A percentile compares a stretch with the other conserved stretches of the same genome.
phyloP scores from a whole-genome alignment of 2,329 filamentous ascomycete genomes.

The Delphinella strobiligena region DNA sequence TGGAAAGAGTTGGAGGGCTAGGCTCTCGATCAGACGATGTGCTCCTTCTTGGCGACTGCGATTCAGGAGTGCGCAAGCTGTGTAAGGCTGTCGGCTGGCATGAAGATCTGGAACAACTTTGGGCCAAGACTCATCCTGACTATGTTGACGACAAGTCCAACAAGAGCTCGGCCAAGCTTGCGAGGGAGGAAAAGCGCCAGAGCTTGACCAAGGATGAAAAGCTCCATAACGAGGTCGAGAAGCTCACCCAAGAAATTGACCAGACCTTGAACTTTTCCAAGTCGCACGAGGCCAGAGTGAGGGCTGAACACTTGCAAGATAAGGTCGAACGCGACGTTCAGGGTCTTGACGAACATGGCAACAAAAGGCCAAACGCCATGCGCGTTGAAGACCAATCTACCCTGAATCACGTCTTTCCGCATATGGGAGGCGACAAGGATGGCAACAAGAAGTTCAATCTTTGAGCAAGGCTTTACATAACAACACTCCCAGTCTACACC shows the following conservation, averaged over 20 bases:
- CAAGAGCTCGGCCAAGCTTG: conserved; percentile 9
- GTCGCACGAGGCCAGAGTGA: conserved; percentile 29
- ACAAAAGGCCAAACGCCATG: conserved; percentile 7
- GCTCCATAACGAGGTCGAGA: conserved; percentile 45
- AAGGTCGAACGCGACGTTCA: conserved; percentile 1
- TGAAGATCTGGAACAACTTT: conserved; percentile 67
- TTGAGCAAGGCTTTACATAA: too few species aligned
- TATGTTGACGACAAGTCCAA: conserved; percentile 1
- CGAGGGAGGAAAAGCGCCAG: conserved; percentile 20
- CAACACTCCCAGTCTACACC: too few species aligned
- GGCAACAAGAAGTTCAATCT: too few species aligned
- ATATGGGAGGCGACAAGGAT: conserved; percentile 8
- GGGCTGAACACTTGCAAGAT: conserved; percentile 9
- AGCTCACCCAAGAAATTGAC: conserved; percentile 47
- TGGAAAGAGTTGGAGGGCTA: conserved; percentile 67
- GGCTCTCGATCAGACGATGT: conserved; percentile 76
- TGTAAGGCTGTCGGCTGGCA: conserved; percentile 75
- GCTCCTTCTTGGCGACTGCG: conserved; percentile 68
- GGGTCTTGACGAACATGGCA: conserved; percentile 1
- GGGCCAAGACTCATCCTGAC: conserved; percentile 53
- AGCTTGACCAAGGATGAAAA: conserved; percentile 38
- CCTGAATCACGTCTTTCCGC: conserved; percentile 13
- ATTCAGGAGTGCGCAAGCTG: conserved; percentile 65
- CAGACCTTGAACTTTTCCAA: conserved; percentile 39
- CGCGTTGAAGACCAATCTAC: conserved; percentile 2